A percentile compares a stretch with the other conserved stretches of the same genome.
These are phyloP conservation scores for Phaffomyces antillensis DNA, from an alignment of 805 yeast species.

Conservation along the genomic window DNA sequence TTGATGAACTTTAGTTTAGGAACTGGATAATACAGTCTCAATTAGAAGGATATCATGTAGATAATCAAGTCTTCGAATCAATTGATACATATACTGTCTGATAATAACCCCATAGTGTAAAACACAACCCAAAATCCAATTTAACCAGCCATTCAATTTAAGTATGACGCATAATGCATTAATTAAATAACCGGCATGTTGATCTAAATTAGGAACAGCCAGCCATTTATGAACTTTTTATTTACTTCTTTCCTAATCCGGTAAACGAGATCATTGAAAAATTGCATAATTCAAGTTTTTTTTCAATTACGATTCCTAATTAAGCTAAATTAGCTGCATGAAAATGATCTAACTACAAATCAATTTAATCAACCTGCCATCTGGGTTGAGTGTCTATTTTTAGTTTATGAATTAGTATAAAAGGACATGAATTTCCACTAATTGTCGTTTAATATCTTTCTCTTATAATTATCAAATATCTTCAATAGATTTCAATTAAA, in stretches of 20 bases:
- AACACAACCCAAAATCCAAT: no score
- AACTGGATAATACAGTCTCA: no score
- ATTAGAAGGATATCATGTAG: no score
- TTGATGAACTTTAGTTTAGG: no score
- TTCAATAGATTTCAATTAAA: neutral
- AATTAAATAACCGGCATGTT: no score
- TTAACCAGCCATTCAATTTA: neutral
- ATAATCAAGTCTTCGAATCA: no score
- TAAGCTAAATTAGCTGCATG: constrained; percentile 5
- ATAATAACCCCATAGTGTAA: no score
- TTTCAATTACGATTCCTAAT: constrained; percentile 2
- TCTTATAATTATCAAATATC: neutral
- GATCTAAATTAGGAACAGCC: constrained; percentile 7
- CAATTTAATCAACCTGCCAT: neutral
- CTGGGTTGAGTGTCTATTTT: neutral
- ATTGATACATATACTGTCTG: no score
- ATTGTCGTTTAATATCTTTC: neutral
- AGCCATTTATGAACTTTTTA: constrained; percentile 7
- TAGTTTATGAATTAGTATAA: neutral
- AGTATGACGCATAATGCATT: no score
- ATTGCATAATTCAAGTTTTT: neutral
- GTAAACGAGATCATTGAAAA: neutral
- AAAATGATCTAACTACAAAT: neutral
- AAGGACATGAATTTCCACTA: neutral
- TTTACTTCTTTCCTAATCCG: constrained; percentile 9